Base-by-base conservation (phyloP, 1,284 basidiomycete species). In the Cutaneotrichosporon spelunceum region DNA sequence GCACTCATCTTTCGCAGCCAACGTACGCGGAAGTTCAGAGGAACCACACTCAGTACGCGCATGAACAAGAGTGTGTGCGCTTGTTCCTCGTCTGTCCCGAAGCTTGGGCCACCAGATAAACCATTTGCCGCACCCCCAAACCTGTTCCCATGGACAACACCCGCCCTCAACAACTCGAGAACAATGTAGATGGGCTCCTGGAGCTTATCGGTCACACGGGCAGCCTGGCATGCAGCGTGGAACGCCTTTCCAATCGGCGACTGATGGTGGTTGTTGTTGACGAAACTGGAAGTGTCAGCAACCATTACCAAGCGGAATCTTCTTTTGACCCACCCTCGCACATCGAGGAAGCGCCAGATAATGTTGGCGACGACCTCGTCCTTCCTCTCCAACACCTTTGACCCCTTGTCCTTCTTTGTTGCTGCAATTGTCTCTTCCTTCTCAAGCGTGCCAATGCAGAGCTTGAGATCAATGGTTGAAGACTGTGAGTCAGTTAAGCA, bases 311-410 rank as follows among this genome's bases (percentile, higher is more conserved):
- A 7, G 16, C 3, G 13, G 8, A 10, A 13, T 21, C 13, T 19
- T 19, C 30, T 23, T 19, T 19, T 14, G 77, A 78, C 81, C 77
- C 80, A 93, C 89, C 93, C 93, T 79, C 95, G 84, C 59, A 99
- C 81, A 78, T 98, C 95, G 61, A 99, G 84, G 85, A 99, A 96
- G 52, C 95, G 86, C 94, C 94, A 98, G 66, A 99, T 90, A 33
- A 94, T 91, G 76, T 99, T 99, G 9, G 94, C 95, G 2, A 99
- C 95, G 0, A 96, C 84, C 78, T 99, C 96, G 73, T 99, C 95
- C 81, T 99, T 99, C 81, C 96, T 97, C 66, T 98, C 95, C 36
- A 99, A 83, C 5, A 93, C 94, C 54, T 91, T 86, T 50, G 81
- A 79, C 0, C 92, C 92, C 45, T 88, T 82, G 69, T 88, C 88